These are phyloP conservation scores for Cercospora sp. DNA, from an alignment of 2,329 filamentous ascomycete species.

Conservation along the genomic window DNA sequence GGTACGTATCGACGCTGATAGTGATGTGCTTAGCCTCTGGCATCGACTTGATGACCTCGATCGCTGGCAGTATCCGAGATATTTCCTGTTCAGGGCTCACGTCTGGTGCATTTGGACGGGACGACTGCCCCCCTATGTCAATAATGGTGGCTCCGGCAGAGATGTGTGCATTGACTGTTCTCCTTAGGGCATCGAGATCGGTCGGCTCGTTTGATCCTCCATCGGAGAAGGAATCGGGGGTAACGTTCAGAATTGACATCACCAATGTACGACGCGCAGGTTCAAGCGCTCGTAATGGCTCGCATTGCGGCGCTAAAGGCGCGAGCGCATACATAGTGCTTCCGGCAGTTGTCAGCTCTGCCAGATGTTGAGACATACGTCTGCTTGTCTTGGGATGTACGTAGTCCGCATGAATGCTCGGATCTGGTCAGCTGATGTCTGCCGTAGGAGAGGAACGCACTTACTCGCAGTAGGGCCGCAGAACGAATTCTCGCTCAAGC, in stretches of 20 bases:
- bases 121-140: constrained; percentile 92
- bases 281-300: constrained; percentile 60
- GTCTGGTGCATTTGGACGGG: constrained; percentile 71
- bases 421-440: background rate
- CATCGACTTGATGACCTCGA: constrained; percentile 68
- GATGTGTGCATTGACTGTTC: constrained; percentile 64
- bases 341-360: constrained; percentile 38
- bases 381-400: constrained; percentile 19
- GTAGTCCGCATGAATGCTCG: background rate
- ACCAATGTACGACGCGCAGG: constrained; percentile 65
- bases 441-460: constrained; percentile 27
- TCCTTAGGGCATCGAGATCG: constrained; percentile 53
- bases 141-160: constrained; percentile 75
- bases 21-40: constrained; percentile 64
- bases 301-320: constrained; percentile 44
- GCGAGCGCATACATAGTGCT: constrained; percentile 43
- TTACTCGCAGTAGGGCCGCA: constrained; percentile 80
- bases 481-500: constrained; percentile 87
- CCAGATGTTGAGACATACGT: constrained; percentile 41
- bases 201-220: constrained; percentile 64
- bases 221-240: constrained; percentile 96
- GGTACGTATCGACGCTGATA: constrained; percentile 92
- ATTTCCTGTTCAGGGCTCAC: constrained; percentile 74
- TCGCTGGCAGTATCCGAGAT: constrained; percentile 74
- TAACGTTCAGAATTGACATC: constrained; percentile 95